Evolutionary conservation across 2,329 filamentous ascomycete species (phyloP).

Genomic region (Arthrobotrys megalospora): DNA sequence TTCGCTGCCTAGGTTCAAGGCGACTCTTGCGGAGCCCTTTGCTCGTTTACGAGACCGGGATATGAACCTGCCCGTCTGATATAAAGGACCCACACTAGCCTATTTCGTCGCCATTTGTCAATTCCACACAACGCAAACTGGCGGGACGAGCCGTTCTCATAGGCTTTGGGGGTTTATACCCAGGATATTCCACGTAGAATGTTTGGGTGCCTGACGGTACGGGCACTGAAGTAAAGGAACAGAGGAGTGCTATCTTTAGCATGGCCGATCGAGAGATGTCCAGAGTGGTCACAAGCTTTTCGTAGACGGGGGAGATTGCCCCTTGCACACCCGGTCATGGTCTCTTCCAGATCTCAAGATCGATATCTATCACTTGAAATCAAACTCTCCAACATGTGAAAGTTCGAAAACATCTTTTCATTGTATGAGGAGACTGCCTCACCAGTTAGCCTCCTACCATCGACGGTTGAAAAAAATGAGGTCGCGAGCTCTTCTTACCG

Average conservation of each 20-base stretch:
- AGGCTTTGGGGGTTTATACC: slow-evolving; percentile 19
- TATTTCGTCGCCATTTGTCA: slow-evolving; percentile 13
- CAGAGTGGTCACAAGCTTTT: slow-evolving; percentile 33
- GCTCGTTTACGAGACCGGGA: slow-evolving; percentile 8
- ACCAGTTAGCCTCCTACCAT: slow-evolving; percentile 38
- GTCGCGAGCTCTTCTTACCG: not conserved
- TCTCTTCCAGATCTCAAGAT: slow-evolving; percentile 12
- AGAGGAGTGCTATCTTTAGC: slow-evolving; percentile 51
- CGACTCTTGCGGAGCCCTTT: slow-evolving; percentile 27
- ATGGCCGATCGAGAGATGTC: slow-evolving; percentile 16
- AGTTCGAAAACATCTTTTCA: not conserved
- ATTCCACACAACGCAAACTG: slow-evolving; percentile 31
- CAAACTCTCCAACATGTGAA: slow-evolving; percentile 16
- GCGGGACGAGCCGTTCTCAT: slow-evolving; percentile 31
- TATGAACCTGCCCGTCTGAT: slow-evolving; percentile 28
- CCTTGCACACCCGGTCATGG: not conserved
- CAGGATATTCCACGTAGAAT: slow-evolving; percentile 6
- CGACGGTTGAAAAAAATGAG: slow-evolving; percentile 16
- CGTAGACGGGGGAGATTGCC: slow-evolving; percentile 2
- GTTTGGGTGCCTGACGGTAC: slow-evolving; percentile 38
- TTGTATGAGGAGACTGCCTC: slow-evolving; percentile 24
- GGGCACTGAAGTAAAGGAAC: slow-evolving; percentile 7
- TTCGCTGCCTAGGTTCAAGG: slow-evolving; percentile 55
- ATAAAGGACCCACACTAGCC: slow-evolving; percentile 23
- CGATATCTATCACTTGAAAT: not conserved